Conservation (phyloP, 169 alveolate species). For the Plasmodium gallinaceum region DNA sequence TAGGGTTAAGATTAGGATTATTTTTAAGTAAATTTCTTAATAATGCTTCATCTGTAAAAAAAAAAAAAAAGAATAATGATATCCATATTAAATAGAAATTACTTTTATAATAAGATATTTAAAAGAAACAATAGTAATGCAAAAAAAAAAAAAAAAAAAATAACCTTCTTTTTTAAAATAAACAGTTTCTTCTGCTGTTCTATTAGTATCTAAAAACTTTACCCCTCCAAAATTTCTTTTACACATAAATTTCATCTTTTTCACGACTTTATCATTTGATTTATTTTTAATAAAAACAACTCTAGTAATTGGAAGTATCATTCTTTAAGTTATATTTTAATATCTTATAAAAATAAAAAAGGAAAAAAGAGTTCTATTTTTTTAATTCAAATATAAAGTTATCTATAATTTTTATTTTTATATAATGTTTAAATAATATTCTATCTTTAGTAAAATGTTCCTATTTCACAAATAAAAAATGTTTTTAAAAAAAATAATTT, state of each 20-base stretch:
- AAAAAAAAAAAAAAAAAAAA: not conserved
- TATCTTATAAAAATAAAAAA: not conserved
- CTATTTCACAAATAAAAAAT: too few species aligned
- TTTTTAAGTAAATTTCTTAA: conserved; percentile 79
- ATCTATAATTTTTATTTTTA: too few species aligned
- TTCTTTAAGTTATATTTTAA: not conserved
- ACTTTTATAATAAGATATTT: too few species aligned
- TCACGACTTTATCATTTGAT: conserved; percentile 29
- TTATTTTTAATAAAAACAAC: conserved; percentile 24
- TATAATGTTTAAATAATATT: too few species aligned
- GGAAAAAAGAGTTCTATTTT: not conserved
- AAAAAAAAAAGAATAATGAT: not conserved
- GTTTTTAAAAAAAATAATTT: too few species aligned
- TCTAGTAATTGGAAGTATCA: conserved; percentile 54
- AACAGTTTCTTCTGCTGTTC: conserved; percentile 80
- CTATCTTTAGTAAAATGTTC: too few species aligned
- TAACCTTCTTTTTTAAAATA: conserved; percentile 85
- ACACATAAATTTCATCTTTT: conserved; percentile 45
- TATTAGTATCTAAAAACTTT: conserved; percentile 79
- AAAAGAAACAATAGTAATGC: not conserved
- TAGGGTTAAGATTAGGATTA: conserved; percentile 83
- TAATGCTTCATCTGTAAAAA: conserved; percentile 80
- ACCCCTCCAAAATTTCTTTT: conserved; percentile 77
- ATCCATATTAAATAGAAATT: not conserved
- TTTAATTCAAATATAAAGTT: too few species aligned